Evolutionary conservation across 2,329 filamentous ascomycete genomes (phyloP).

Genomic region (Fusarium illudens): DNA sequence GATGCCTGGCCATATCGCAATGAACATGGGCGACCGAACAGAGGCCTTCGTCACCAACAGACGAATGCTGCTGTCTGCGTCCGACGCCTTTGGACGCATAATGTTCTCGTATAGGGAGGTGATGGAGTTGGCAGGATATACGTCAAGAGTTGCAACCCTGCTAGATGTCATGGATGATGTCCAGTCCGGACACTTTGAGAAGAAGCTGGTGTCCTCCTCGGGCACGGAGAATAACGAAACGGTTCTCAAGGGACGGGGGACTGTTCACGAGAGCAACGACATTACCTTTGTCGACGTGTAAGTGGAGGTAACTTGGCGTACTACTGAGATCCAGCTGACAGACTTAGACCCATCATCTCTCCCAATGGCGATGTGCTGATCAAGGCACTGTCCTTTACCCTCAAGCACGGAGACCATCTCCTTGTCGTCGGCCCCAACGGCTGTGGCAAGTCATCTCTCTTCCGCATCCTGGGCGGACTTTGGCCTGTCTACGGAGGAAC

Average conservation of each 20-base stretch:
- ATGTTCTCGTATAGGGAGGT: slow-evolving; percentile 99
- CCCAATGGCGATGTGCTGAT: slow-evolving; percentile 96
- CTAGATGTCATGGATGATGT: slow-evolving; percentile 96
- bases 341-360: slow-evolving; percentile 81
- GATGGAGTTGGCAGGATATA: slow-evolving; percentile 94
- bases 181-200: slow-evolving; percentile 88
- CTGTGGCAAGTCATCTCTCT: slow-evolving; percentile 94
- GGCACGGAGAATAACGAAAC: slow-evolving; percentile 82
- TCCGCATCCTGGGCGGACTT: slow-evolving; percentile 93
- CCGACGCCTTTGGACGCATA: slow-evolving; percentile 92
- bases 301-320: slow-evolving; percentile 40
- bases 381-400: slow-evolving; percentile 83
- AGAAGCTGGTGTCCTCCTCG: slow-evolving; percentile 92
- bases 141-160: slow-evolving; percentile 87
- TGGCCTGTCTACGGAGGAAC: slow-evolving; percentile 98
- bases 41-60: slow-evolving; percentile 92
- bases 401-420: slow-evolving; percentile 87
- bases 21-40: slow-evolving; percentile 75
- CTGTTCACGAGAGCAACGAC: slow-evolving; percentile 80
- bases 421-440: slow-evolving; percentile 97
- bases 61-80: slow-evolving; percentile 89
- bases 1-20: slow-evolving; percentile 73
- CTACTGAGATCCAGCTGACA: slow-evolving; percentile 30
- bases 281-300: slow-evolving; percentile 87
- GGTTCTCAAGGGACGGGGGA: slow-evolving; percentile 83